These are phyloP conservation scores for Colletotrichum sp. DNA, from an alignment of 2,329 filamentous ascomycete genomes.

Conservation along the genomic window DNA sequence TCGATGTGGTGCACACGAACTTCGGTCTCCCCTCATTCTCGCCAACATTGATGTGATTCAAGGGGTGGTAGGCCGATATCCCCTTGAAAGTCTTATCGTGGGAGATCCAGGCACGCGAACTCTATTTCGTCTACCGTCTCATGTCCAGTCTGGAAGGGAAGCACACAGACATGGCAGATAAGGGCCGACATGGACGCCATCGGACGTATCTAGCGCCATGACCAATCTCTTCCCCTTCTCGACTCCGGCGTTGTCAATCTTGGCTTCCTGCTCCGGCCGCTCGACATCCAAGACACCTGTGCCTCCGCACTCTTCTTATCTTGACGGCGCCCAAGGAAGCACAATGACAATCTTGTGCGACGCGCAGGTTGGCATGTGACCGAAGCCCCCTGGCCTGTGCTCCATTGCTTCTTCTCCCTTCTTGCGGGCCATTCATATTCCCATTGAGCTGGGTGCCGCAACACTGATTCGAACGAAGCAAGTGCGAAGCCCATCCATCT, in stretches of 20 bases:
- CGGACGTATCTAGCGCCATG: background rate
- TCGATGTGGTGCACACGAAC: background rate
- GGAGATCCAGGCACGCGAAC: background rate
- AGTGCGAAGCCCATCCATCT: background rate
- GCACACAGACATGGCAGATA: background rate
- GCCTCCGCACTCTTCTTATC: background rate
- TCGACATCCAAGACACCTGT: background rate
- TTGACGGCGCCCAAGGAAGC: background rate
- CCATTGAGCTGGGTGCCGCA: background rate
- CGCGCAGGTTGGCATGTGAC: background rate
- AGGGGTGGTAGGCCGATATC: background rate
- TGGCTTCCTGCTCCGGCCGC: background rate
- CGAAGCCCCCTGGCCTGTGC: background rate
- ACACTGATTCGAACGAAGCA: background rate
- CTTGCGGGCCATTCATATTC: background rate
- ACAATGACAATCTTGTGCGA: background rate
- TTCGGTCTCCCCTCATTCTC: background rate
- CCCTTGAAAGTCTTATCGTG: background rate
- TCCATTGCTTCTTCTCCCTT: background rate
- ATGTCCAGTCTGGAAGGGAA: background rate
- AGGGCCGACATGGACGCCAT: background rate
- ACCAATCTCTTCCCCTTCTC: background rate
- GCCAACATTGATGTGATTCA: background rate
- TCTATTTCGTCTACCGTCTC: constrained; percentile 13
- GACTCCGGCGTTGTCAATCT: background rate